These are phyloP conservation scores for Eurotiales sp. DNA, from an alignment of 2,329 filamentous ascomycete species.

Conservation along the genomic window DNA sequence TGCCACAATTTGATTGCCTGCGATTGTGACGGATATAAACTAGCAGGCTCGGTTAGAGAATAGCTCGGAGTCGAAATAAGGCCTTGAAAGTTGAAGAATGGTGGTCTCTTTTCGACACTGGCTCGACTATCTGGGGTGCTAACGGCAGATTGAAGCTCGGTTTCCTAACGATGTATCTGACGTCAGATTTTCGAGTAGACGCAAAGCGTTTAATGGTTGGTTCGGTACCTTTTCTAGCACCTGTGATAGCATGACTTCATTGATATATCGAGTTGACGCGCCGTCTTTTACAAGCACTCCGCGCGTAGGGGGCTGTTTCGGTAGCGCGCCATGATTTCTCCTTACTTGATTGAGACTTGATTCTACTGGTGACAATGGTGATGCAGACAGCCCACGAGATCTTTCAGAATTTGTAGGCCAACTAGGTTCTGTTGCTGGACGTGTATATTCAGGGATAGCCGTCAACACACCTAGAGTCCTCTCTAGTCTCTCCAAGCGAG, in stretches of 20 bases:
- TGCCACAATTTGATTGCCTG: constrained; percentile 20
- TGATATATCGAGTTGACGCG: constrained; percentile 23
- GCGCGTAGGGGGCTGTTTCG: constrained; percentile 9
- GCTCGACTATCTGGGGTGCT: constrained; percentile 1
- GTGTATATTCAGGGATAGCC: background rate
- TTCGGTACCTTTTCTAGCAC: constrained; percentile 23
- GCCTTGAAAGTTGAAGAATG: constrained; percentile 8
- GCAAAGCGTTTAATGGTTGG: background rate
- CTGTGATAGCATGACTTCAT: constrained; percentile 25
- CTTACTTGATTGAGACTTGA: too few species aligned
- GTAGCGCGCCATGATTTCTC: background rate
- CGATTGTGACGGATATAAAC: constrained; percentile 11
- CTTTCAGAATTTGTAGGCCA: background rate
- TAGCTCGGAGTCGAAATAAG: constrained; percentile 9
- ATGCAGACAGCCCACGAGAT: too few species aligned
- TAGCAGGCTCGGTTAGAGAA: background rate
- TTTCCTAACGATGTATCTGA: constrained; percentile 12
- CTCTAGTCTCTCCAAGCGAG: constrained; percentile 15
- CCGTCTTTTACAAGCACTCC: constrained; percentile 23
- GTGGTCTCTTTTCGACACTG: background rate
- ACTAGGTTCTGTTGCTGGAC: background rate
- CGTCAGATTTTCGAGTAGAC: background rate
- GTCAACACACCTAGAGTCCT: background rate
- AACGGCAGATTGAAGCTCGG: constrained; percentile 22
- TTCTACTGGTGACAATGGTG: background rate